These are phyloP conservation scores for Thermomyces lanuginosus DNA, from an alignment of 2,329 filamentous ascomycete genomes.

Conservation along the genomic window DNA sequence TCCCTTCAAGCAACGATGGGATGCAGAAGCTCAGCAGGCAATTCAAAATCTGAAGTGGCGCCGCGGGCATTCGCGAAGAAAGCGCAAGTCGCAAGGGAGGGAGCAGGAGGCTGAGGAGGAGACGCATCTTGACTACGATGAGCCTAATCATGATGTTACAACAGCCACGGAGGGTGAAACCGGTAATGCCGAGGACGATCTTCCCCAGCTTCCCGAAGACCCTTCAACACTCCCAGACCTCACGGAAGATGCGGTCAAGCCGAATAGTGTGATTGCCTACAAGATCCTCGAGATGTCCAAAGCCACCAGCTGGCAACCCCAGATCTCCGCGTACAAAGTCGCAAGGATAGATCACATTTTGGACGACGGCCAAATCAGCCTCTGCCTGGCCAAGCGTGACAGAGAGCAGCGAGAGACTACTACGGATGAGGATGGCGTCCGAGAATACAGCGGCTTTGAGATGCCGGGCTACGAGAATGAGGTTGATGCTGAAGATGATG, in stretches of 20 bases:
- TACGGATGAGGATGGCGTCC: conserved; percentile 52
- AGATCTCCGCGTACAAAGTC: conserved; percentile 41
- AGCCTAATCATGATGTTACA: conserved; percentile 11
- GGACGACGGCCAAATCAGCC: conserved; percentile 38
- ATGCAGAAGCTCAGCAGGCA: conserved; percentile 48
- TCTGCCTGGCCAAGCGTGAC: conserved; percentile 56
- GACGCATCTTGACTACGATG: conserved; percentile 25
- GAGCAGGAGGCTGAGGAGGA: conserved; percentile 28
- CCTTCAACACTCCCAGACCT: conserved; percentile 43
- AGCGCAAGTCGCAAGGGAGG: conserved; percentile 36
- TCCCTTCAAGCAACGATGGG: conserved; percentile 57
- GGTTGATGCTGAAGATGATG: conserved; percentile 42
- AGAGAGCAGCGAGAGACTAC: conserved; percentile 38
- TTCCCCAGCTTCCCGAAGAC: conserved; percentile 39
- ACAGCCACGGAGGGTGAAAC: conserved; percentile 8
- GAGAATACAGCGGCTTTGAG: conserved; percentile 65
- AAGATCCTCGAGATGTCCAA: conserved; percentile 33
- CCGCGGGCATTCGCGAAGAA: conserved; percentile 21
- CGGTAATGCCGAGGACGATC: conserved; percentile 26
- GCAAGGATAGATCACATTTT: conserved; percentile 45
- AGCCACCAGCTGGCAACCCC: conserved; percentile 31
- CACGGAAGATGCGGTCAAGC: conserved; percentile 15
- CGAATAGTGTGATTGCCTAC: conserved; percentile 30
- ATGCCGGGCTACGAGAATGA: conserved; percentile 40
- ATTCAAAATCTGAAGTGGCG: conserved; percentile 24